phyloP scores from a whole-genome alignment of 257 asterid genomes.

The Henckelia pumila region DNA sequence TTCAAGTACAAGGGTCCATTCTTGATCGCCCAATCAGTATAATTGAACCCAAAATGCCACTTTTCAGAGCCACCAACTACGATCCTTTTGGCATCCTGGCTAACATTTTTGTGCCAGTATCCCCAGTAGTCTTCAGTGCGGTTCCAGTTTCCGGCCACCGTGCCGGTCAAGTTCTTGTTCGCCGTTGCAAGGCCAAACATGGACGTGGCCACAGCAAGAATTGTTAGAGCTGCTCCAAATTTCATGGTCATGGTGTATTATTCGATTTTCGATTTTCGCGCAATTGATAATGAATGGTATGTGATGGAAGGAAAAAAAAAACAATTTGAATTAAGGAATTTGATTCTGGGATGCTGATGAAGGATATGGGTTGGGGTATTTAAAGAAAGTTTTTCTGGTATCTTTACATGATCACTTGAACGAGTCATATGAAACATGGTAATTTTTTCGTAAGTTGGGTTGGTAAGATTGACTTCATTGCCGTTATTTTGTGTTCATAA shows the following conservation, averaged over 20 bases:
- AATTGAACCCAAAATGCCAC: conserved; percentile 71
- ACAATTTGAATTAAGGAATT: background rate
- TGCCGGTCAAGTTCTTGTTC: conserved; percentile 37
- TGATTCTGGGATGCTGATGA: conserved; percentile 21
- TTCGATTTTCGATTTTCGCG: background rate
- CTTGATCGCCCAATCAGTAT: conserved; percentile 63
- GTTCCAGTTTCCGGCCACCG: conserved; percentile 31
- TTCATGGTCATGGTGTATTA: conserved; percentile 27
- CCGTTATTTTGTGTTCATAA: background rate
- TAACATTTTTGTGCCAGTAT: conserved; percentile 33
- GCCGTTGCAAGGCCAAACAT: conserved; percentile 37
- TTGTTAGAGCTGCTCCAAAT: conserved; percentile 12
- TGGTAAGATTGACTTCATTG: conserved; percentile 23
- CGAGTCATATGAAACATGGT: background rate
- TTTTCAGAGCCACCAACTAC: conserved; percentile 57
- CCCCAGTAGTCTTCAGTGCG: conserved; percentile 34
- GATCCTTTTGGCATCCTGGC: conserved; percentile 34
- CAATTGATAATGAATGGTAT: too few relatives aligned
- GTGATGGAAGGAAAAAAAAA: background rate
- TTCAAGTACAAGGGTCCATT: conserved; percentile 57
- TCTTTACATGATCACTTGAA: background rate
- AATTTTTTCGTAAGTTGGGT: conserved; percentile 7
- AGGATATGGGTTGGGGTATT: conserved; percentile 19
- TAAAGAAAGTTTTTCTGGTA: conserved; percentile 13
- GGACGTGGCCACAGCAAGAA: conserved; percentile 21